phyloP scores from a whole-genome alignment of 345 rosid species.

The Euphorbia lathyris region DNA sequence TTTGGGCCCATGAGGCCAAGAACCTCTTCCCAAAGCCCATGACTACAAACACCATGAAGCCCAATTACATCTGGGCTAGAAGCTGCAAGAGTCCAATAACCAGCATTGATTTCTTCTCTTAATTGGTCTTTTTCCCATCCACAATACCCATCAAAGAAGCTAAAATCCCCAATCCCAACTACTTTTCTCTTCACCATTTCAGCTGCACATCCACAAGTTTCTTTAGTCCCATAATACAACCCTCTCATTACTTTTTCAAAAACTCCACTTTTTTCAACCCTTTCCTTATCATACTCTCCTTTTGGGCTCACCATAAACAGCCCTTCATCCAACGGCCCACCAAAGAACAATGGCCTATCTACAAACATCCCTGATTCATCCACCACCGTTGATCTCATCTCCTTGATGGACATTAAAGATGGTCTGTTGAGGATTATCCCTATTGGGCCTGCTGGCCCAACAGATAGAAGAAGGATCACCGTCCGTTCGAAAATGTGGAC shows the following conservation, averaged over 20 bases:
- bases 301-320: conserved; percentile 26
- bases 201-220: conserved; percentile 24
- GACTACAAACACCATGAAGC: conserved; percentile 34
- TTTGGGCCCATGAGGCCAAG: conserved; percentile 56
- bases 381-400: conserved; percentile 18
- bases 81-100: conserved; percentile 27
- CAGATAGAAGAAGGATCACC: conserved; percentile 29
- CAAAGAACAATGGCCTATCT: conserved; percentile 25
- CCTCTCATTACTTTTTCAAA: conserved; percentile 33
- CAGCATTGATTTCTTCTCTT: conserved; percentile 25
- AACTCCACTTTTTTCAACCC: conserved; percentile 24
- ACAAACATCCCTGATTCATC: conserved; percentile 18
- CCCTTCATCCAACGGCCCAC: conserved; percentile 33
- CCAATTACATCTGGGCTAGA: conserved; percentile 39
- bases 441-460: conserved; percentile 23
- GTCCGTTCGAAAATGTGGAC: conserved; percentile 37
- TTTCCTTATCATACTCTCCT: conserved; percentile 17
- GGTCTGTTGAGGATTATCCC: conserved; percentile 33
- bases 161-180: conserved; percentile 27
- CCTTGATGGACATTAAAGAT: conserved; percentile 35
- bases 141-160: conserved; percentile 35
- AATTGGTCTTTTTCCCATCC: conserved; percentile 34
- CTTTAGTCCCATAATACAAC: conserved; percentile 28
- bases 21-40: conserved; percentile 80
- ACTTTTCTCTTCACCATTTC: conserved; percentile 33